Evolutionary conservation across 768 basidiomycete species (phyloP), one percentile per base, ranked within the genome.

Genomic region (Amanita fuliginea): DNA sequence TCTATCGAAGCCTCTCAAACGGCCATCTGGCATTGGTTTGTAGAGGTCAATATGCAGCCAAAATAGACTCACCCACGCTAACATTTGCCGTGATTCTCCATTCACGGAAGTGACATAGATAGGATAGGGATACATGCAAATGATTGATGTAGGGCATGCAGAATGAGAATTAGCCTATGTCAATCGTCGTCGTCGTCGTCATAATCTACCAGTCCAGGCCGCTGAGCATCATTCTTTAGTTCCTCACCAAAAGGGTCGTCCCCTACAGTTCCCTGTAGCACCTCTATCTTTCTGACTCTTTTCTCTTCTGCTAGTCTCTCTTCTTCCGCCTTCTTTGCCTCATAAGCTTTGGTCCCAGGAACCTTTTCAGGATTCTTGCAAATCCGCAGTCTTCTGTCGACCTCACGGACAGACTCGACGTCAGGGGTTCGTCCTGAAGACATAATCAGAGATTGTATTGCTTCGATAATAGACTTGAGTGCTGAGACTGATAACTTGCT

Each of bases 291-390:
- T 57, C 74, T 76, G 39, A 63, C 74, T 49, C 88, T 71, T 62
- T 86, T 91, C 52, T 76, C 77, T 53, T 78, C 78, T 1, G 81
- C 82, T 57, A 74, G 76, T 47, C 69, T 76, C 57, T 88, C 86
- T 50, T 81, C 80, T 56, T 80, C 82, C n/a, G 72, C 78, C 55
- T 78, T 81, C 61, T 80, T 81, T 18, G 78, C 76, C 21, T 82
- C 62, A 62, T 85, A 92, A 2, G 88, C 85, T 53, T 79, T 83
- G 54, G 82, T 95, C n/a, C 92, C 93, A 10, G 82, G 80, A 4
- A 95, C 83, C 64, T 94, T 96, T 65, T 95, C 93, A 4, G 96
- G 96, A 59, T 99, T 98, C 62, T 92, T 89, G 71, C 95, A 97
- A 33, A 85, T 59, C 59, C 80, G 83, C 41, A 99, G 69, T 40